Evolutionary conservation across 1,284 basidiomycete genomes (phyloP).

Genomic region (Tilletia indica): DNA sequence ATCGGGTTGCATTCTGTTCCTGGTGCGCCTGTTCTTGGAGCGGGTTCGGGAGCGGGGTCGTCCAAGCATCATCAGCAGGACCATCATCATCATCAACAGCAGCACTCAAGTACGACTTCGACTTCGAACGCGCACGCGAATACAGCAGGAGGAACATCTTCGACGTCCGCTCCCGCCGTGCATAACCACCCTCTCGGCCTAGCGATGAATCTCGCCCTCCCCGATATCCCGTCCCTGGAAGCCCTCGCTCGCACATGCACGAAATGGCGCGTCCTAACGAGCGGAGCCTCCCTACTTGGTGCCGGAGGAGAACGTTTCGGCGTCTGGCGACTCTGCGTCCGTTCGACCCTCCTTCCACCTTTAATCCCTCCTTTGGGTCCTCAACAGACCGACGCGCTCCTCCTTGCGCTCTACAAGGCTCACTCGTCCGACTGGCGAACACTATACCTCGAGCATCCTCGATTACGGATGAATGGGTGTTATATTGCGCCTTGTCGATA

Average conservation of each 20-base stretch:
- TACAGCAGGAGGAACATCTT: slow-evolving; percentile 24
- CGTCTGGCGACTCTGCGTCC: not conserved
- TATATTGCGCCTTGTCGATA: slow-evolving; percentile 54
- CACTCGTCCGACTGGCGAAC: slow-evolving; percentile 46
- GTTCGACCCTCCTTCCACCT: not conserved
- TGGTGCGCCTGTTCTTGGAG: slow-evolving; percentile 25
- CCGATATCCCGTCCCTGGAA: slow-evolving; percentile 50
- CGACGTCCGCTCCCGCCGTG: slow-evolving; percentile 16
- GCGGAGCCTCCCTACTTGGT: slow-evolving; percentile 29
- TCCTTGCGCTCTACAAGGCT: slow-evolving; percentile 29
- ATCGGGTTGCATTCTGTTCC: slow-evolving; percentile 14
- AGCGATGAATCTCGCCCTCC: slow-evolving; percentile 34
- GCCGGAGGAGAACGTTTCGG: slow-evolving; percentile 26
- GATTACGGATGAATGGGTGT: slow-evolving; percentile 48
- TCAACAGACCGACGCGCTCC: too few species aligned
- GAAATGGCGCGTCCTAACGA: slow-evolving; percentile 49
- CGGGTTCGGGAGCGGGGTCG: not conserved
- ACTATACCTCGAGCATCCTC: slow-evolving; percentile 49
- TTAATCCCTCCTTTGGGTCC: slow-evolving; percentile 25
- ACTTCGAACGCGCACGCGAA: not conserved
- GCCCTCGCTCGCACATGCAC: slow-evolving; percentile 42
- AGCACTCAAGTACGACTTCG: too few species aligned
- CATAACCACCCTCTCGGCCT: slow-evolving; percentile 19
- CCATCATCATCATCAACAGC: not conserved
- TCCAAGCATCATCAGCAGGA: not conserved